Evolutionary conservation across 768 basidiomycete species (phyloP), one percentile per base, ranked within the genome.

Genomic region (Chalciporus piperatus): DNA sequence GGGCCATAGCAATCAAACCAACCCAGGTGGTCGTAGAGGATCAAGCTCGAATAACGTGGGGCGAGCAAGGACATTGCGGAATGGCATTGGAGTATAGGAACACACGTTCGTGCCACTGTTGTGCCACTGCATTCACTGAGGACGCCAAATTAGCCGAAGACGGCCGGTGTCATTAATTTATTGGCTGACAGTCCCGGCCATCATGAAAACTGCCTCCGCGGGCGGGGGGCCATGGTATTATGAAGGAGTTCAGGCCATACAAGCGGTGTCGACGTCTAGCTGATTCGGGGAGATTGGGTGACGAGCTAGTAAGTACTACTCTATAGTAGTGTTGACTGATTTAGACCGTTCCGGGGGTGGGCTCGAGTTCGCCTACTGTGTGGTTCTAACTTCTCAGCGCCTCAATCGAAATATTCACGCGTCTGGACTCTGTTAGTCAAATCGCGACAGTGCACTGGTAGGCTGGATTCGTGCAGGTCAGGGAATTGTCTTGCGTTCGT

Each of bases 81-180:
- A 41, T 19, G 47, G 41, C 6, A 13, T 17, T n/a, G 23, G n/a
- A 19, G 32, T 54, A 52, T 62, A 65, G 39, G 54, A 44, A 54
- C 51, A 57, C 63, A 65, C 63, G 60, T 59, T 65, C 57, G 56
- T 65, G 57, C 32, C 23, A 20, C 48, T 22, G 22, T 52, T 6
- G 2, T 65, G 57, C 32, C 23, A 20, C 48, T 22, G 22, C n/a
- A n/a, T 52, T 6, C 1, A 32, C 60, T 35, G 17, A 50, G 35
- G 35, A 6, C 4, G 10, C 35, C 16, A 37, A 16, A 37, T 37
- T 37, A 37, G 35, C 35, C 35, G 35, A n/a, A 35, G 13, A n/a
- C 16, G 14, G 33, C 16, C 7, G 35, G n/a, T 2, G 35, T 37
- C 22, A 22, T 22, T n/a, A n/a, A n/a, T 9, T 35, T 14, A 35